Evolutionary conservation across 139 green algal genomes (phyloP).

Genomic region (Micromonas commoda): DNA sequence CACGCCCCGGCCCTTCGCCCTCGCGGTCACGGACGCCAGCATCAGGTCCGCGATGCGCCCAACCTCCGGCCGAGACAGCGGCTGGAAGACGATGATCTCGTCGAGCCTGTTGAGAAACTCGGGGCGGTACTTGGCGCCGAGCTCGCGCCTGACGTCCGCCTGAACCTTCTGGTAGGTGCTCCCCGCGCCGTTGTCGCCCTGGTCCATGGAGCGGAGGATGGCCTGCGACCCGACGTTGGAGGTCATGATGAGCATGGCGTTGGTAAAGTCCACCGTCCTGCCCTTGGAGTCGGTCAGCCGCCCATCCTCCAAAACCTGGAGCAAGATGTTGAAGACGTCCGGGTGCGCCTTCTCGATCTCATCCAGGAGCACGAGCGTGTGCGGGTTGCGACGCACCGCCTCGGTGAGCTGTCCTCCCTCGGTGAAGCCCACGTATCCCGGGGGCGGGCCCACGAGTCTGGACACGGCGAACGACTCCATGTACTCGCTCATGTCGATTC

Average conservation of each 20-base stretch:
- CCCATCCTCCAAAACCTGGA: slow-evolving; percentile 46
- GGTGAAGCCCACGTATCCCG: slow-evolving; percentile 67
- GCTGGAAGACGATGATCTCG: slow-evolving; percentile 81
- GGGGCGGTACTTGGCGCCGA: slow-evolving; percentile 54
- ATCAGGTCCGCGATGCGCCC: slow-evolving; percentile 62
- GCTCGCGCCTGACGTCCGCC: background rate
- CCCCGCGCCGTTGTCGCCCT: background rate
- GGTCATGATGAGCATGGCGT: slow-evolving; percentile 91
- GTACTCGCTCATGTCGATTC: slow-evolving; percentile 66
- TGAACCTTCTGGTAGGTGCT: background rate
- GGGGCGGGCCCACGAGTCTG: slow-evolving; percentile 48
- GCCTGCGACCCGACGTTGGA: slow-evolving; percentile 80
- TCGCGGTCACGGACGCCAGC: slow-evolving; percentile 52
- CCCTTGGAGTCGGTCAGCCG: slow-evolving; percentile 57
- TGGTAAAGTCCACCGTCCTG: slow-evolving; percentile 89
- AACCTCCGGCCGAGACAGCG: slow-evolving; percentile 58
- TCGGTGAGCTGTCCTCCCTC: slow-evolving; percentile 54
- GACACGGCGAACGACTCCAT: slow-evolving; percentile 41
- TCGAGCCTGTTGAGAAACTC: slow-evolving; percentile 86
- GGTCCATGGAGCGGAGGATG: slow-evolving; percentile 55
- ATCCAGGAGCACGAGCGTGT: slow-evolving; percentile 64
- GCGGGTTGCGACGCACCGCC: slow-evolving; percentile 50
- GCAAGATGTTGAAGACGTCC: slow-evolving; percentile 44
- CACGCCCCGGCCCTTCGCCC: slow-evolving; percentile 61
- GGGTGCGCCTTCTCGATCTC: slow-evolving; percentile 67